Evolutionary conservation across 345 rosid genomes (phyloP).

Genomic region (Lepidium sativum): DNA sequence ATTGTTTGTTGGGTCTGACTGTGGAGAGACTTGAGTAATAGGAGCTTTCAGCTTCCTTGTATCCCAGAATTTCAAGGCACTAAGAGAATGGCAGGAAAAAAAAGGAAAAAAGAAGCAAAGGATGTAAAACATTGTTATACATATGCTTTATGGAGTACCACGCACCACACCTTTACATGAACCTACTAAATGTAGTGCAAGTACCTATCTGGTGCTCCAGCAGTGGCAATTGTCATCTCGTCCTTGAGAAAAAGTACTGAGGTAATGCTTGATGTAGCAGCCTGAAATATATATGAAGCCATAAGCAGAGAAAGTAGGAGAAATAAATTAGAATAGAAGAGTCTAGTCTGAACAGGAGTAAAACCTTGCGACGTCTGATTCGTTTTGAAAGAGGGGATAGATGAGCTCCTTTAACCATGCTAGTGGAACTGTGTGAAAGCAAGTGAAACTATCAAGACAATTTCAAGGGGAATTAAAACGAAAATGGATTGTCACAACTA

Average conservation of each 20-base stretch:
- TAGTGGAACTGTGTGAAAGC: conserved; percentile 41
- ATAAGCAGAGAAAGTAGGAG: conserved; percentile 21
- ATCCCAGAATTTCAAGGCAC: conserved; percentile 88
- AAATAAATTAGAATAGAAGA: background rate
- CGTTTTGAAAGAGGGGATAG: conserved; percentile 57
- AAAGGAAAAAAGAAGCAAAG: background rate
- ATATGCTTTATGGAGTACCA: background rate
- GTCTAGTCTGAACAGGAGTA: background rate
- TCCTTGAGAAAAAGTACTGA: conserved; percentile 87
- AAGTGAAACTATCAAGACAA: background rate
- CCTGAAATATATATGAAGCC: conserved; percentile 33
- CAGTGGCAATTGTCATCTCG: conserved; percentile 70
- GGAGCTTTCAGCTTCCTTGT: conserved; percentile 62
- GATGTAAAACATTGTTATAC: background rate
- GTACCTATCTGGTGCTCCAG: conserved; percentile 86
- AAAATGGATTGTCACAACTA: background rate
- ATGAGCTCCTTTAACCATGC: conserved; percentile 73
- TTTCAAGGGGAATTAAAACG: background rate
- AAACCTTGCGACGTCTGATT: conserved; percentile 60
- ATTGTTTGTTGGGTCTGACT: conserved; percentile 35
- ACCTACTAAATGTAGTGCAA: background rate
- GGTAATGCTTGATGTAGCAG: conserved; percentile 81
- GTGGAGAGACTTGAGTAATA: conserved; percentile 54
- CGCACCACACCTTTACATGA: background rate
- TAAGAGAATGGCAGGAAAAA: conserved; percentile 19